Evolutionary conservation across 257 asterid genomes (phyloP).

Genomic region (Linderniella brevidens): DNA sequence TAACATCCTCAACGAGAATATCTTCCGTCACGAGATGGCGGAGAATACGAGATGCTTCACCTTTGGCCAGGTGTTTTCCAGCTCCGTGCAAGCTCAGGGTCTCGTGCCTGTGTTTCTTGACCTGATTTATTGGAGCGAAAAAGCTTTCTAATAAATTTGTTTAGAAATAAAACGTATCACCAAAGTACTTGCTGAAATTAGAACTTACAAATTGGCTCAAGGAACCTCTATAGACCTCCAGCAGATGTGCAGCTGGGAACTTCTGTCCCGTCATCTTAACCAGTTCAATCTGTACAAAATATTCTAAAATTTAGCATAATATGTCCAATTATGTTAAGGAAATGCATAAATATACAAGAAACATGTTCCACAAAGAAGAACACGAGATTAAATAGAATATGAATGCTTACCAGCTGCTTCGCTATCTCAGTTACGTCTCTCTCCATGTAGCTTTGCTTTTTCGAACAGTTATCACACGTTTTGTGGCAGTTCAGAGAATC

Average conservation of each 20-base stretch:
- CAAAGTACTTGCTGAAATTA: neutral
- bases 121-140: slow-evolving; percentile 29
- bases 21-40: slow-evolving; percentile 85
- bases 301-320: neutral
- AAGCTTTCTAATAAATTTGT: neutral
- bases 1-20: slow-evolving; percentile 71
- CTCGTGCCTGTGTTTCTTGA: slow-evolving; percentile 83
- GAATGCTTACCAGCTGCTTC: slow-evolving; percentile 63
- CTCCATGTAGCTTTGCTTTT: slow-evolving; percentile 47
- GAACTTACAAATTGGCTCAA: slow-evolving; percentile 77
- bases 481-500: slow-evolving; percentile 61
- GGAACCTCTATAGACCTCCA: slow-evolving; percentile 97
- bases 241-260: slow-evolving; percentile 71
- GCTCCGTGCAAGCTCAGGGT: slow-evolving; percentile 77
- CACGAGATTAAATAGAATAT: neutral
- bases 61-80: slow-evolving; percentile 79
- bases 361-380: slow-evolving; percentile 5
- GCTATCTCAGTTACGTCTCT: slow-evolving; percentile 73
- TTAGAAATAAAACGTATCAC: neutral
- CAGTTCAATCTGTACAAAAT: slow-evolving; percentile 54
- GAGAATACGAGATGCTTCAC: slow-evolving; percentile 85
- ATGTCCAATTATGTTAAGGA: neutral
- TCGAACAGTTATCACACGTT: slow-evolving; percentile 91
- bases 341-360: slow-evolving; percentile 3
- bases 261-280: slow-evolving; percentile 66